These are phyloP conservation scores for Acrodontium crateriforme DNA, from an alignment of 2,329 filamentous ascomycete species.

Conservation along the genomic window DNA sequence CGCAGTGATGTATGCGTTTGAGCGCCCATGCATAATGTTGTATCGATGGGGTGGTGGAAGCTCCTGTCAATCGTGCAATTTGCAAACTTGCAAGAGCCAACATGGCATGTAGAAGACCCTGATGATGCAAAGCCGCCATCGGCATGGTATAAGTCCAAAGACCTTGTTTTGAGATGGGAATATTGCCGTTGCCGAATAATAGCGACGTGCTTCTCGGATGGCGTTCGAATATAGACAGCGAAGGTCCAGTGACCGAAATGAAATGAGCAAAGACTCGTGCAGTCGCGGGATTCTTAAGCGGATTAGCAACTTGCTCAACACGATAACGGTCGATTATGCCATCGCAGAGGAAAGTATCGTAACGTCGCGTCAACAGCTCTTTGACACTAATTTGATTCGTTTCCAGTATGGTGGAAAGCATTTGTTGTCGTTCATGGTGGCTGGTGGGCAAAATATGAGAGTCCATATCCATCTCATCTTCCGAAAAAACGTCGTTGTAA, in stretches of 20 bases:
- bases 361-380: conserved; percentile 22
- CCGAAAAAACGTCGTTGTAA: conserved; percentile 35
- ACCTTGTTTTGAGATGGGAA: conserved; percentile 48
- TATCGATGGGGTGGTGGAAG: conserved; percentile 63
- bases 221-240: conserved; percentile 76
- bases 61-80: conserved; percentile 66
- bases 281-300: conserved; percentile 66
- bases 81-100: conserved; percentile 77
- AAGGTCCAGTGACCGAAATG: conserved; percentile 73
- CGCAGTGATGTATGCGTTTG: conserved; percentile 60
- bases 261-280: conserved; percentile 84
- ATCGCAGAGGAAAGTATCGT: conserved; percentile 34
- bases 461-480: conserved; percentile 28
- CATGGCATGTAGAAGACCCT: conserved; percentile 81
- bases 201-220: conserved; percentile 60
- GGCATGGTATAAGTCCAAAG: conserved; percentile 66
- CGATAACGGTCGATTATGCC: conserved; percentile 33
- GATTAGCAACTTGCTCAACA: conserved; percentile 38
- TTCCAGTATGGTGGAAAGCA: conserved; percentile 14
- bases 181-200: conserved; percentile 46
- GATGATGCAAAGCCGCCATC: conserved; percentile 66
- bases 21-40: conserved; percentile 86
- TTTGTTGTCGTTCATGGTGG: conserved; percentile 10
- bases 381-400: conserved; percentile 16
- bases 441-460: conserved; percentile 6